Base-by-base conservation (phyloP, 257 asterid species). In the Apocynum venetum region DNA sequence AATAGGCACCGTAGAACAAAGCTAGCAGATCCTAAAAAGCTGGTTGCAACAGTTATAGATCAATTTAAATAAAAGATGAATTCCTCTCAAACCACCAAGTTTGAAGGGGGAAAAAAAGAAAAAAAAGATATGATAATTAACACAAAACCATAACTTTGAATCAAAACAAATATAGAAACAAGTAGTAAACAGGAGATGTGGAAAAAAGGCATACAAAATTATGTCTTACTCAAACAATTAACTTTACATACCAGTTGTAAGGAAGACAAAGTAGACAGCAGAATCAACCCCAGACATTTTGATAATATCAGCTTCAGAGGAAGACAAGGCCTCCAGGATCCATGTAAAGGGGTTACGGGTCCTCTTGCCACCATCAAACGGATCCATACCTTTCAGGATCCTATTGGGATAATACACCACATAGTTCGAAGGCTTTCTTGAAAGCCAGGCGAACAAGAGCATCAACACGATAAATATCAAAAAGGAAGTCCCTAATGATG, bases 231-330 rank as follows among this genome's bases (percentile, higher is more conserved):
- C 8, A 7, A 64, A 70, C 3, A 31, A 36, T 17, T 12, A 47
- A 38, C 2, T 44, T 47, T 14, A 38, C 7, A 3, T 82, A 95
- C 98, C 97, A 41, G 98, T 93, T 64, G 89, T 73, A 82, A 93
- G 91, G 89, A 86, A 95, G 66, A 95, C 97, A 49, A 93, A 95
- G 85, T 95, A 93, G 82, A 95, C 98, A 63, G 98, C 99, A 73
- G 99, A 74, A 88, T 95, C 99, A 77, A 95, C 93, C 82, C 99
- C 97, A 82, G 98, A 93, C 76, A 85, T 60, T 35, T 82, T 71
- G 83, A 95, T 80, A 72, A 95, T 86, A 77, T 95, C 98, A 38
- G 91, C 88, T 88, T 95, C 99, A 57, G 97, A 80, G 7, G 98
- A 93, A 64, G 89, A 67, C 48, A 89, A 10, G 4, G 99, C 97